Base-by-base conservation (phyloP, 1,284 basidiomycete species). In the Moesziomyces sp. region DNA sequence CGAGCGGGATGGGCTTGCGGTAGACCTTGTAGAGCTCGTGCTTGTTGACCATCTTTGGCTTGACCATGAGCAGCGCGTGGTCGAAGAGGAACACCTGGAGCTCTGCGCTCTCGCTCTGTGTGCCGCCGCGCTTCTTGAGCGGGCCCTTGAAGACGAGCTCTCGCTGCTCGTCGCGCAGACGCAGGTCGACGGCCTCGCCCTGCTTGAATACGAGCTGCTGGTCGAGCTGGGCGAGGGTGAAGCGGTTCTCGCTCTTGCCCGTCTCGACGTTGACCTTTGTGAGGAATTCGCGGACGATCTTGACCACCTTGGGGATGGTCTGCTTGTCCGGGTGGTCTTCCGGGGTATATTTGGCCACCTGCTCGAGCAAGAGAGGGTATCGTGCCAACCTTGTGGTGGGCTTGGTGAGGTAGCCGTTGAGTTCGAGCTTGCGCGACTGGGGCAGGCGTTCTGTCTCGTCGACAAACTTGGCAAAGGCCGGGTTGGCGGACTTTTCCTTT, bases 391-490 rank as follows among this genome's bases (percentile, higher is more conserved):
- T 91, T 11, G 97, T 98, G 0, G 97, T 99, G 1, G 97, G 97
- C 85, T 98, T 99, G 14, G 81, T 99, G 48, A 99, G 87, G 85
- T 99, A 99, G 3, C 94, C 97, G 84, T 99, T 99, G 48, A 99
- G 86, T 85, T 99, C 97, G 47, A 99, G 89, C 86, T 98, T 99
- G 46, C 95, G 89, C 16, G 94, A 97, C 83, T 97, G 94, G 0
- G 95, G 95, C 51, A 93, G 87, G 28, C 97, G 91, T 83, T 99
- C 97, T 4, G 92, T 93, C 80, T 90, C 87, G 87, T 98, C 97
- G 49, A 99, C 97, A 85, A 99, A 99, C 77, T 90, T 90, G 57
- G 93, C 91, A 86, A 99, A 99, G n/a, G 90, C 91, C 1, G 91
- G 89, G 86, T 99, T 99, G 52, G 90, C 88, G 53, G 89, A 90